Base-by-base conservation (phyloP, 2,329 filamentous ascomycete genomes). In the Exophiala oligosperma region DNA sequence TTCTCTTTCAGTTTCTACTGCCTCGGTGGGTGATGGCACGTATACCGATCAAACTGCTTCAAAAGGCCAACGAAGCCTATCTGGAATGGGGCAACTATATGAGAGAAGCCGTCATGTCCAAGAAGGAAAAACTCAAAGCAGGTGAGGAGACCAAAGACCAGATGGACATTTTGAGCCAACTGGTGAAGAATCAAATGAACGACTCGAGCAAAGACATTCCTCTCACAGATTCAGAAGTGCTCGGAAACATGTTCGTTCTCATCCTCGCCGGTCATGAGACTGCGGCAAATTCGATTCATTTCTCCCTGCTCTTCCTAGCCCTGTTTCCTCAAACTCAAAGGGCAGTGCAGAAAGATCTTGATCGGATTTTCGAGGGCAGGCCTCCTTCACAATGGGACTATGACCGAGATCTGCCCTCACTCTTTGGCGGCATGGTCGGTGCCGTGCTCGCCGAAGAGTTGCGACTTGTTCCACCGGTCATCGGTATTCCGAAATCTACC, bases 261-360 rank as follows among this genome's bases (percentile, higher is more conserved):
- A 80, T 83, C 60, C 78, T 92, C 1, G 90, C 90, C 0, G 90
- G 90, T 11, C 89, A 94, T 72, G 90, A 94, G 72, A 92, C 90
- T 1, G 89, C 89, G 1, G 89, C 89, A 49, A 91, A 90, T 71
- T 82, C 84, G 3, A 77, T 92, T 40, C 87, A 92, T 73, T 92
- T 90, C 69, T 80, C 85, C 1, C 73, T 92, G 3, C 70, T 91
- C 37, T 81, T 85, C 65, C 80, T 93, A 4, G 90, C 89, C 12
- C 81, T 84, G 66, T 81, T 87, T 66, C 84, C 84, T 4, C 72
- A 76, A 1, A 81, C 81, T 1, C 90, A 94, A 68, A 80, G 82
- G 24, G 78, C 77, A 5, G 73, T 93, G 2, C 90, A 93, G 66
- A 75, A 79, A 46, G 89, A 92, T 60, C 74, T 94, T 26, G 86